Evolutionary conservation across 495 filamentous ascomycete genomes (phyloP), one percentile per base, ranked within the genome.

Genomic region (Terfezia boudieri): DNA sequence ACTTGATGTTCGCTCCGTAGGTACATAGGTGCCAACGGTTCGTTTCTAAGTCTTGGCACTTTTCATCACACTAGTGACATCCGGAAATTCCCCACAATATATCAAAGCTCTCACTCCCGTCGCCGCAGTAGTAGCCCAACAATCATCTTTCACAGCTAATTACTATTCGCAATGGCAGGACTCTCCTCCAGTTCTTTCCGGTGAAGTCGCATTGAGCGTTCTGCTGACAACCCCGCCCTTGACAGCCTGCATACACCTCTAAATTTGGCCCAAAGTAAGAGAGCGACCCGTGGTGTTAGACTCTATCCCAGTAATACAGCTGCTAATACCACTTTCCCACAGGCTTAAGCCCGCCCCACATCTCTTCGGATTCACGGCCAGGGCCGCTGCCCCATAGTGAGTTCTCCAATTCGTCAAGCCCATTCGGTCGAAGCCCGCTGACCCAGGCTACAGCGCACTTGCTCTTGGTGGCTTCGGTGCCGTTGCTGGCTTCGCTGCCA

Each of bases 381-480:
- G 22, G 16, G 12, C n/a, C 6, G 16, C 23, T 23, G 26, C 22
- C 22, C 49, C 49, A 51, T 22, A 22, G 49, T 51, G 41, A 46
- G 41, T 46, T 14, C 41, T 46, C 41, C 41, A 20, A 14, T 46
- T 46, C 41, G 41, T 14, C 41, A 46, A 46, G 4, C 8, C 41
- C 14, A 46, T 14, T 11, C 16, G 16, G 10, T 43, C 10, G 2
- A 43, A 17, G 0, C 36, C 17, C 52, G 35, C 41, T 49, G 51
- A 17, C n/a, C 11, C 49, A 0, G 17, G 10, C 8, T 23, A 9
- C 32, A 65, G 63, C 37, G 62, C 51, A 32, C 11, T 65, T 10
- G 12, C 59, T 17, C 49, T 59, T 50, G 56, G 54, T 36, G 57
- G 35, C 20, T 65, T 65, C 54, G 59, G 59, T 1, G 57, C 38